These are phyloP conservation scores for Ustilago trichophora DNA, from an alignment of 1,284 basidiomycete genomes.

Conservation along the genomic window DNA sequence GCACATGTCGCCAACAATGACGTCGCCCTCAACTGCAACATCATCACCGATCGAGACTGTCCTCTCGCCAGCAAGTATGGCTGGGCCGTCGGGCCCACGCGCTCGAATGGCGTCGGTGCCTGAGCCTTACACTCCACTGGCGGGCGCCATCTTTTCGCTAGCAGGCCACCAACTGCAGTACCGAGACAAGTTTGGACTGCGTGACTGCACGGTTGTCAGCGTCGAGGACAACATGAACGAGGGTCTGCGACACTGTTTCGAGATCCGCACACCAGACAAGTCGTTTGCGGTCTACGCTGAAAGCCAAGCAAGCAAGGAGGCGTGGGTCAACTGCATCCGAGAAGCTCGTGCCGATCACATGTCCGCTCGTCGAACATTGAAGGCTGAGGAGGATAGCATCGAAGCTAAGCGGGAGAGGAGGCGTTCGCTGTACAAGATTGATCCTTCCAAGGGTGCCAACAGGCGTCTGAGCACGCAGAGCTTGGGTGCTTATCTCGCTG, in stretches of 20 bases:
- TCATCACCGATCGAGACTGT: conserved; percentile 72
- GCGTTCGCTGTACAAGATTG: conserved; percentile 34
- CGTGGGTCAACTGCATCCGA: conserved; percentile 60
- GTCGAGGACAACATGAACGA: conserved; percentile 49
- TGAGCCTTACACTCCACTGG: conserved; percentile 39
- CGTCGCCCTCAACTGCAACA: conserved; percentile 72
- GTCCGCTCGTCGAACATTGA: conserved; percentile 56
- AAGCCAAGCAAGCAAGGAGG: conserved; percentile 42
- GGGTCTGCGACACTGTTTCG: conserved; percentile 55
- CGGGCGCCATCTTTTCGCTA: conserved; percentile 46
- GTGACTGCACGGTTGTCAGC: conserved; percentile 62
- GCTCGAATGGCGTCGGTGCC: conserved; percentile 19
- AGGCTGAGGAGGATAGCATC: conserved; percentile 55
- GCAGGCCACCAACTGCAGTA: conserved; percentile 55
- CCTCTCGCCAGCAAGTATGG: conserved; percentile 5
- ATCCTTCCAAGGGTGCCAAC: conserved; percentile 22
- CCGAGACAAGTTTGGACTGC: conserved; percentile 58
- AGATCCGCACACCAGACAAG: conserved; percentile 65
- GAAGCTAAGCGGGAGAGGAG: conserved; percentile 53
- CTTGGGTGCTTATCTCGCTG: conserved; percentile 40
- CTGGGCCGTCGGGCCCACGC: conserved; percentile 11
- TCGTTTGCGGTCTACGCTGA: conserved; percentile 64
- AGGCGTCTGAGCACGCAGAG: conserved; percentile 44
- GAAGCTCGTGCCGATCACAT: conserved; percentile 61
- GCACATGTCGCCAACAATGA: conserved; percentile 19